Conservation (phyloP, 495 filamentous ascomycete genomes). For the Podospora australis region DNA sequence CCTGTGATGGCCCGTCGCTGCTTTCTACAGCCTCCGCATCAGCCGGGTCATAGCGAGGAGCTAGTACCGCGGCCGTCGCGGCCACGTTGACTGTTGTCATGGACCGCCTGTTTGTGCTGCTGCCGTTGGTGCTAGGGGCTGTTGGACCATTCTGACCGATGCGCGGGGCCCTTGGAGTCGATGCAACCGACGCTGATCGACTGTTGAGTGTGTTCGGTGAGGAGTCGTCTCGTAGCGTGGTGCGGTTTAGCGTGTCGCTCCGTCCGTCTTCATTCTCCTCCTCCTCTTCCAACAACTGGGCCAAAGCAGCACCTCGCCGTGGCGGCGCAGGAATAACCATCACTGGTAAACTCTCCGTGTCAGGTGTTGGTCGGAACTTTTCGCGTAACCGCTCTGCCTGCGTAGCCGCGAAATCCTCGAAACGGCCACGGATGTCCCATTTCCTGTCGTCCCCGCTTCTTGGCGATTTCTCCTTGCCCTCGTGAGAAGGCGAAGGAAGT, state of each 20-base stretch:
- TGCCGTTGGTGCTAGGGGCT: too few species aligned
- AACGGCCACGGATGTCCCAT: constrained; percentile 39
- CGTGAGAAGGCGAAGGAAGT: not conserved
- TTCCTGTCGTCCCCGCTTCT: constrained; percentile 13
- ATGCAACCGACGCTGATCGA: not conserved
- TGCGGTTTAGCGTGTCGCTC: not conserved
- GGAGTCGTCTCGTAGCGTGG: not conserved
- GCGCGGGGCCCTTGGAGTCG: too few species aligned
- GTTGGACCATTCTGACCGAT: too few species aligned
- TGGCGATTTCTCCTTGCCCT: not conserved
- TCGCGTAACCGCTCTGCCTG: constrained; percentile 42
- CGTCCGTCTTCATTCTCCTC: constrained; percentile 13
- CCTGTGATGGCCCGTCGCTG: too few species aligned
- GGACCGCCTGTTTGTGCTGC: too few species aligned
- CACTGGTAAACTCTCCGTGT: constrained; percentile 44
- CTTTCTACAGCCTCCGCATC: too few species aligned
- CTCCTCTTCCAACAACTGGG: constrained; percentile 38
- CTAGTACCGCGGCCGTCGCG: too few species aligned
- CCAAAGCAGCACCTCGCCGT: constrained; percentile 39
- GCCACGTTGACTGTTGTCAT: too few species aligned
- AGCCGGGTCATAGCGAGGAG: too few species aligned
- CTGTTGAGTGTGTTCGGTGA: not conserved
- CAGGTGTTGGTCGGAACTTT: constrained; percentile 37
- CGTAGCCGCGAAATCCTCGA: constrained; percentile 43
- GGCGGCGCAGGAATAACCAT: constrained; percentile 44